Base-by-base conservation (phyloP, 2,329 filamentous ascomycete species). In the Ilyonectria sp. region DNA sequence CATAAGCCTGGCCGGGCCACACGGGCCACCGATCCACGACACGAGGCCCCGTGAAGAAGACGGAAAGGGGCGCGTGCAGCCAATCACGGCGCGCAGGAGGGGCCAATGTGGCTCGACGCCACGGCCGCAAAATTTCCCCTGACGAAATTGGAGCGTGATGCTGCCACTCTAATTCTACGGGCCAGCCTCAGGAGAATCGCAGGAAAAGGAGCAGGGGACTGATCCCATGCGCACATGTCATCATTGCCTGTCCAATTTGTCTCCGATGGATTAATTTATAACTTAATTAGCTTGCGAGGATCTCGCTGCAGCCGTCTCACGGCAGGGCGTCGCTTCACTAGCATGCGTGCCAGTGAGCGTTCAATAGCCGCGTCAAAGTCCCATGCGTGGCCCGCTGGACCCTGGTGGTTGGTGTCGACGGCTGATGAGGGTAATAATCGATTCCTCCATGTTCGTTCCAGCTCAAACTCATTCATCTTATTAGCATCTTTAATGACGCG, bases 61-160 rank as follows among this genome's bases (percentile, higher is more conserved):
- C 55, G 72, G 69, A 73, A 75, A 71, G 72, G 72, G 72, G 65
- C 60, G 37, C 29, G 23, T 26, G 23, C 57, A 55, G 66, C 70
- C 73, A 75, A 75, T 73, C 66, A 71, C 57, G 52, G 43, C 31
- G 47, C 33, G 33, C 33, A 55, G 31, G 69, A 70, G 72, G 72
- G 65, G 72, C 71, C 29, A 50, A 62, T 74, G 70, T 75, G 73
- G 73, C 73, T 75, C 73, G 71, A 75, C 64, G 67, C 43, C 71
- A 69, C 10, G 23, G 43, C 46, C 43, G 49, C 47, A 66, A 65
- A 69, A 66, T 75, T 72, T 74, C 71, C 66, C 69, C 71, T 73
- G 71, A 60, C 63, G 63, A 75, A 73, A 74, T 74, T 75, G 65
- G 63, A 53, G 63, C 63, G 46, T 46, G 63, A 52, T 65, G 57